Base-by-base conservation (phyloP, 306 rosid species). In the Hippophae tibetana region DNA sequence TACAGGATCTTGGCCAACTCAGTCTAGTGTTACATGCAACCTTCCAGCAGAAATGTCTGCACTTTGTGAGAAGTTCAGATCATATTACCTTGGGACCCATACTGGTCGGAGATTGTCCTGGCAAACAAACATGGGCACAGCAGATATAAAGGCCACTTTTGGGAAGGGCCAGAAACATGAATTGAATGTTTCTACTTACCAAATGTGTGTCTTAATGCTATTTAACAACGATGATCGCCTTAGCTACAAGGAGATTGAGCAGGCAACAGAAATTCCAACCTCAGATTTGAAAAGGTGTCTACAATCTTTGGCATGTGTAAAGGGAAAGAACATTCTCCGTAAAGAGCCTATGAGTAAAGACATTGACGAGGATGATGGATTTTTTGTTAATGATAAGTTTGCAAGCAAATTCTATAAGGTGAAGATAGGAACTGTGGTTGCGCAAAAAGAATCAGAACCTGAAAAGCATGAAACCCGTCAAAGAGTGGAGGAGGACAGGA, bases 321-420 rank as follows among this genome's bases (percentile, higher is more conserved):
- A 84, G 85, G 95, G 89, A 45, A 82, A 81, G 75, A 84, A 86
- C 69, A 93, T 86, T 31, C 95, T 89, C 10, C 78, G 76, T 67
- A 89, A 84, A 60, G 97, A 81, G 67, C 97, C 97, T 0, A 80
- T 84, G 95, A 80, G 87, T 60, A 89, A 84, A 70, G 97, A 89
- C 66, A 79, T 89, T 48, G 80, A 69, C 3, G 89, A 84, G 79
- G 86, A 86, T 2, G 95, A 89, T 62, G 72, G 76, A 2, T 82
- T 86, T 69, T 73, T 74, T 54, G 81, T 84, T 50, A 89, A 89
- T 10, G 97, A 89, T 62, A 80, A 78, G 72, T 89, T 86, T 68
- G 52, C 81, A 5, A 78, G 86, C 75, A 89, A 86, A 76, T 70
- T 84, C 40, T 80, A 84, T 38, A 89, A 79, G 79, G 93, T 89